Evolutionary conservation across 768 basidiomycete genomes (phyloP), one percentile per base, ranked within the genome.

Genomic region (Mycena pura): DNA sequence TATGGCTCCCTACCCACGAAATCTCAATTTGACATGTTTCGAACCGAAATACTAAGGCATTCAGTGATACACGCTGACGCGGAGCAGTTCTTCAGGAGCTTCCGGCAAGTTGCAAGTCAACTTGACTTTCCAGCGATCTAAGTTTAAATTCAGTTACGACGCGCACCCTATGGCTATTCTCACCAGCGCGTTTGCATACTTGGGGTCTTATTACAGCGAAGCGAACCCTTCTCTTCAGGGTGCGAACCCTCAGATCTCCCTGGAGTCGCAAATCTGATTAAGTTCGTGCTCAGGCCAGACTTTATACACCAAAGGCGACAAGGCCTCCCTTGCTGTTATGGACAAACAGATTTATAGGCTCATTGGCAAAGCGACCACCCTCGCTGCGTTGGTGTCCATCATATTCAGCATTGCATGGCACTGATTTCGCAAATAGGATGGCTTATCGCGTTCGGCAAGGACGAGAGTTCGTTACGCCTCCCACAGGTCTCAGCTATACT

Each of bases 91-190:
- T 87, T 87, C 77, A 80, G 84, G 32, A 82, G 88, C 25, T 91
- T 90, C 76, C 78, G 87, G 86, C 83, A 47, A 47, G 75, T 63
- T 38, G 15, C 5, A 2, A 14, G 8, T 9, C 21, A 14, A 13
- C 38, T 17, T 62, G 6, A 8, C 39, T 43, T 15, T 48, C 17
- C 44, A 41, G 43, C 58, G n/a, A 32, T 17, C 5, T 28, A 19
- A 27, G 31, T 55, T 50, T 52, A 15, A n/a, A n/a, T n/a, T 24
- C 57, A 92, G 93, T 48, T 93, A 94, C 70, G 94, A 96, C 62
- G 91, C 94, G 1, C 94, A 96, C 69, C 94, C 94, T 0, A 95
- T 95, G 93, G 87, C 91, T 19, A 95, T 95, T 64, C 80, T 95
- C 43, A 93, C 90, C 5, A 92, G 90, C 66, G 91, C 91, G 5